Percentiles rank a stretch among this genome's conserved stretches.
phyloP scores from a whole-genome alignment of 2,329 filamentous ascomycete species.

The Fusarium poae region DNA sequence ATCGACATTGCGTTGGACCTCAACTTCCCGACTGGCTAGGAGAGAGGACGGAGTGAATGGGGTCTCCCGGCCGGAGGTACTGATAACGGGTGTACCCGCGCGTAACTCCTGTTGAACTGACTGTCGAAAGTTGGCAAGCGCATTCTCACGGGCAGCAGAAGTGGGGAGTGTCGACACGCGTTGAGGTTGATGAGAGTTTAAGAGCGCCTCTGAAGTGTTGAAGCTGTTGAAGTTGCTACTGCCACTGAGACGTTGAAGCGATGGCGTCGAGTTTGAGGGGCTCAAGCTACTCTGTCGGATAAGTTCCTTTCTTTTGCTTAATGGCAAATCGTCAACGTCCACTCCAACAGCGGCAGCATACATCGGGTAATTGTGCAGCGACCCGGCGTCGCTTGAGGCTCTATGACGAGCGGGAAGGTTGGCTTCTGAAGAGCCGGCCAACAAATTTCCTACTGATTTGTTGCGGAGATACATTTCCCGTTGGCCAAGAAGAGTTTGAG shows the following conservation, averaged over 20 bases:
- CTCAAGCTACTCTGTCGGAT: constrained; percentile 67
- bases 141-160: constrained; percentile 64
- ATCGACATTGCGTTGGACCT: constrained; percentile 64
- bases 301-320: constrained; percentile 74
- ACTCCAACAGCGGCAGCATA: constrained; percentile 51
- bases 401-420: constrained; percentile 47
- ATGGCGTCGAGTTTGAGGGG: constrained; percentile 46
- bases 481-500: constrained; percentile 68
- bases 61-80: constrained; percentile 55
- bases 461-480: constrained; percentile 67
- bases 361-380: constrained; percentile 55
- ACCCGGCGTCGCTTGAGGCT: constrained; percentile 58
- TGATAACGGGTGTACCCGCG: constrained; percentile 54
- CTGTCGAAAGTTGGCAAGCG: constrained; percentile 76
- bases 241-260: constrained; percentile 45
- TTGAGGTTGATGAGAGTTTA: constrained; percentile 69
- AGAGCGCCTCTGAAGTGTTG: constrained; percentile 50
- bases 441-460: constrained; percentile 61
- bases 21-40: constrained; percentile 55
- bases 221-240: constrained; percentile 50
- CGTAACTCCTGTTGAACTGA: constrained; percentile 74
- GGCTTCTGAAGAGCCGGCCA: constrained; percentile 47
- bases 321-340: constrained; percentile 76
- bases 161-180: constrained; percentile 60
- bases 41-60: constrained; percentile 55